Base-by-base conservation (phyloP, 179 eudicot genomes). In the Beta corolliflora region DNA sequence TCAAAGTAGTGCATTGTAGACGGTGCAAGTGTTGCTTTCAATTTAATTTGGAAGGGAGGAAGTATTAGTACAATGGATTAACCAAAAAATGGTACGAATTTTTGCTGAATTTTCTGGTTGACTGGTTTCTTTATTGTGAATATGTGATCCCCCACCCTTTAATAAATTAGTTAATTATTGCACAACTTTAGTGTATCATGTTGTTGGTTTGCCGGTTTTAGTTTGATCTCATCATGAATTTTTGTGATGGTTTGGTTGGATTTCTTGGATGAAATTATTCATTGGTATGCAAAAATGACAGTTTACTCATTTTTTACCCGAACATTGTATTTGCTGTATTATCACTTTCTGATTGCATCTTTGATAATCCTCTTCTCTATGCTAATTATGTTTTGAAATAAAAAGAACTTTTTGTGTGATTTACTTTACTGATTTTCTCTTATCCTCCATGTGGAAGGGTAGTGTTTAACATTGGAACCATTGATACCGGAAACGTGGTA, bases 391-490 rank as follows among this genome's bases (percentile, higher is more conserved):
- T 5, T 3, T 3, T 8, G 18, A 36, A 5, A 29, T 36, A 25
- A 25, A 25, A 25, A 25, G 29, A 44, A 0, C 2, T 36, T 70
- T 9, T 6, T 45, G 1, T 18, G 55, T 7, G 31, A 46, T 46
- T 5, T n/a, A 19, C 75, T 50, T 71, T 8, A 14, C 14, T 71
- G 75, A n/a, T 23, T 12, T 12, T 50, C 12, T 14, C 6, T 45
- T 46, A 52, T 11, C 55, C 12, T 53, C 44, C 18, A 53, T 21
- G 23, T 59, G 54, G 23, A 75, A 54, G 13, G 13, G 16, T 52
- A 67, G 61, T 66, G 58, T 53, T 79, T 54, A 6, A 7, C 58
- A 50, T 48, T 46, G n/a, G 75, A 66, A n/a, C n/a, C n/a, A n/a
- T n/a, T n/a, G n/a, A n/a, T n/a, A n/a, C n/a, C n/a, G n/a, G n/a